A percentile compares a stretch with the other conserved stretches of the same genome.
phyloP scores from a whole-genome alignment of 1,139 yeast species.

The Debaryomyces sp. region DNA sequence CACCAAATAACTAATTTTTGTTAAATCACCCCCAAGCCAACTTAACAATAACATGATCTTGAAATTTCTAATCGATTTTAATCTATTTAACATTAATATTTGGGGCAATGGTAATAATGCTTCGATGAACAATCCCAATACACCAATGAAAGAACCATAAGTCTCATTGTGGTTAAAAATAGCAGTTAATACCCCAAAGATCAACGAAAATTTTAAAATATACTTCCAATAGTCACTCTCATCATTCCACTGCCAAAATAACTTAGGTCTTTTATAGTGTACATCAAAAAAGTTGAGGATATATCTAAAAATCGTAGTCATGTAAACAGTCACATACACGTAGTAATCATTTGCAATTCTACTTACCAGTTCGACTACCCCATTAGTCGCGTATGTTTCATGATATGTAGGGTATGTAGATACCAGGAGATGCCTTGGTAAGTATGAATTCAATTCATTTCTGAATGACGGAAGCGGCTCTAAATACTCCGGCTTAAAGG shows the following conservation, averaged over 20 bases:
- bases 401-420: conserved; percentile 16
- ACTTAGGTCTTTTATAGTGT: conserved; percentile 61
- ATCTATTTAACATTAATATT: conserved; percentile 67
- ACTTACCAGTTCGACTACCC: conserved; percentile 12
- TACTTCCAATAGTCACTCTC: conserved; percentile 68
- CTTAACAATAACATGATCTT: conserved; percentile 72
- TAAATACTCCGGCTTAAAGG: conserved; percentile 44
- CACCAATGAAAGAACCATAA: conserved; percentile 66
- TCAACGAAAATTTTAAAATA: conserved; percentile 47
- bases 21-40: conserved; percentile 88
- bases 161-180: conserved; percentile 39
- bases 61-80: conserved; percentile 77
- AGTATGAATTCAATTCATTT: conserved; percentile 28
- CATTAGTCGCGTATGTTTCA: conserved; percentile 15
- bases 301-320: conserved; percentile 23
- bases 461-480: conserved; percentile 35
- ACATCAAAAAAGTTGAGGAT: conserved; percentile 67
- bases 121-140: conserved; percentile 74
- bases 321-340: conserved; percentile 19
- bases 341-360: conserved; percentile 24
- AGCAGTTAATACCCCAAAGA: conserved; percentile 47
- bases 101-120: conserved; percentile 89
- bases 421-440: conserved; percentile 22
- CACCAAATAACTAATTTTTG: conserved; percentile 71
- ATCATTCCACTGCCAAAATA: conserved; percentile 87